phyloP scores from a whole-genome alignment of 2,329 filamentous ascomycete species.

The Calonectria multiphialidica region DNA sequence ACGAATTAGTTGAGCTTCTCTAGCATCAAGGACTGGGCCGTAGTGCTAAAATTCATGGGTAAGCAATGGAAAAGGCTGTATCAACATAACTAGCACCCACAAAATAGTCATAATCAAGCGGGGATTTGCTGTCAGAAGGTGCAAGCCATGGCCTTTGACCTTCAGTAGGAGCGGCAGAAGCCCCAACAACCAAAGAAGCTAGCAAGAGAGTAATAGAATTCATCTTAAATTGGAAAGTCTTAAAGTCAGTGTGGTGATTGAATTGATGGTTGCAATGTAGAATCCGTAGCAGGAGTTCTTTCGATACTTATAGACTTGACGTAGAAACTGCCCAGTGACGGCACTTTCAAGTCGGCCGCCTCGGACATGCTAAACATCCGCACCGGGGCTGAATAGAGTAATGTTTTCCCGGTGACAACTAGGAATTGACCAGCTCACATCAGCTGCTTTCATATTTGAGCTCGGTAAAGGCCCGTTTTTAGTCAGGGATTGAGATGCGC shows the following conservation, averaged over 20 bases:
- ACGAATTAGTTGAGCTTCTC: background rate
- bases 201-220: background rate
- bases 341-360: background rate
- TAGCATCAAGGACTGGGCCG: background rate
- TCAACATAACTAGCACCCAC: background rate
- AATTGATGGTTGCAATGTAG: background rate
- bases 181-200: background rate
- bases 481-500: too few relatives aligned
- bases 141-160: background rate
- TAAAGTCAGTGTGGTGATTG: background rate
- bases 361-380: background rate
- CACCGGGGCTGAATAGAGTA: too few relatives aligned
- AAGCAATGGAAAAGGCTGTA: background rate
- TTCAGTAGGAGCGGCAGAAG: background rate
- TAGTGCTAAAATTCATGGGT: background rate
- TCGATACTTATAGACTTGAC: background rate
- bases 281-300: background rate
- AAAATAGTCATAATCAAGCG: background rate
- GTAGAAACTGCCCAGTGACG: too few relatives aligned
- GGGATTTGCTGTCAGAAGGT: background rate
- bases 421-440: background rate
- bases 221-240: background rate
- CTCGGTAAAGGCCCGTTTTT: too few relatives aligned
- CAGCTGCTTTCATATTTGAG: background rate
- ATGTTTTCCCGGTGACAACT: too few relatives aligned